Percentiles rank a stretch among this genome's conserved stretches.
Conservation (phyloP, 371 early-diverging fungal genomes). For the Dinochytrium kinnereticum region DNA sequence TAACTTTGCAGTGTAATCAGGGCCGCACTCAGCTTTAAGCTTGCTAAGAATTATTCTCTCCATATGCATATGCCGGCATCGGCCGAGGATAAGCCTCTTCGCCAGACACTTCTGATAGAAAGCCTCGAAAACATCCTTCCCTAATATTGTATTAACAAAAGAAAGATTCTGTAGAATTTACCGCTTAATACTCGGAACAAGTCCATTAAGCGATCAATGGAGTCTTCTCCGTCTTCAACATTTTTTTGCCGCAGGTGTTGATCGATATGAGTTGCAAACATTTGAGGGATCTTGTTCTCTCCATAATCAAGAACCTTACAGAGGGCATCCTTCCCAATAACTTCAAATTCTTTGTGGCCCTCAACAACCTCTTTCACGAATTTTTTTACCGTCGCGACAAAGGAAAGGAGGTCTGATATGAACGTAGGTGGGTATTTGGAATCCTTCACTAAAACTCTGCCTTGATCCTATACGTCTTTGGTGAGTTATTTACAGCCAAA, state of each 20-base stretch:
- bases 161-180: not conserved
- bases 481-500: not conserved
- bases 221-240: not conserved
- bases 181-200: not conserved
- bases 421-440: not conserved
- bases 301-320: not conserved
- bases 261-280: not conserved
- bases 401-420: not conserved
- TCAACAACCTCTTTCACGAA: not conserved
- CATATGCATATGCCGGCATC: not conserved
- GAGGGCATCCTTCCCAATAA: not conserved
- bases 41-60: not conserved
- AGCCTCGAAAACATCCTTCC: slow-evolving; percentile 2
- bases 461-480: not conserved
- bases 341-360: not conserved
- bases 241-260: not conserved
- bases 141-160: not conserved
- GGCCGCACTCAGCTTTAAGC: slow-evolving; percentile 5
- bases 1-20: slow-evolving; percentile 1
- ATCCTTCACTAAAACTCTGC: not conserved
- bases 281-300: not conserved
- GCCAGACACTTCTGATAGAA: slow-evolving; percentile 8
- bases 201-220: not conserved
- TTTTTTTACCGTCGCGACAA: not conserved
- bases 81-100: not conserved